Evolutionary conservation across 306 rosid species (phyloP).

Genomic region (Cyamopsis tetragonoloba): DNA sequence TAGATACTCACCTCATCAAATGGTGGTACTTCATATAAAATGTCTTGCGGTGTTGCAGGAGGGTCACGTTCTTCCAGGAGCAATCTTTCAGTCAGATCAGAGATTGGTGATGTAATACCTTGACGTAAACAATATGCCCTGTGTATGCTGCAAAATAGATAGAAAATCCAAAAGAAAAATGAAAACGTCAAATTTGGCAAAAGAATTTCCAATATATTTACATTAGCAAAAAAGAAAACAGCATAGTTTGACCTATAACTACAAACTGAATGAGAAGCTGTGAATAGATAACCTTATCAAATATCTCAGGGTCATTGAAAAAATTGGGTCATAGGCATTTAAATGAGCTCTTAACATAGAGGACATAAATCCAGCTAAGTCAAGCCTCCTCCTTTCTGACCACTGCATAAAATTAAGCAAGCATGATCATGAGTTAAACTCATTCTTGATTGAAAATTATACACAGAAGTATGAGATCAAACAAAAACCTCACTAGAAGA

Average conservation of each 20-base stretch:
- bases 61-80: conserved; percentile 91
- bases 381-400: conserved; percentile 85
- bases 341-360: conserved; percentile 89
- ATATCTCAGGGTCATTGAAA: conserved; percentile 93
- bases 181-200: not conserved
- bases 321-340: conserved; percentile 91
- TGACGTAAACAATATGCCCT: conserved; percentile 86
- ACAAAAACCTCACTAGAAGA: not conserved
- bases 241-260: not conserved
- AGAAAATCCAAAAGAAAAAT: conserved; percentile 15
- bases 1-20: conserved; percentile 79
- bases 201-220: not conserved
- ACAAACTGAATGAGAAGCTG: conserved; percentile 3
- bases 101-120: conserved; percentile 86
- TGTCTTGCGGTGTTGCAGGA: conserved; percentile 84
- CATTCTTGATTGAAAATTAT: not conserved
- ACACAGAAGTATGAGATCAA: not conserved
- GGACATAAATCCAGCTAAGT: conserved; percentile 81
- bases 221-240: not conserved
- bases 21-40: conserved; percentile 82
- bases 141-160: conserved; percentile 62
- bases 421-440: conserved; percentile 11
- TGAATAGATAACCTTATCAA: conserved; percentile 69
- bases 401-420: conserved; percentile 57
- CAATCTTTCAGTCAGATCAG: conserved; percentile 89